Percentiles rank a stretch among this genome's conserved stretches.
Conservation (phyloP, 2,329 filamentous ascomycete genomes). For the Dactylellina drechsleri region DNA sequence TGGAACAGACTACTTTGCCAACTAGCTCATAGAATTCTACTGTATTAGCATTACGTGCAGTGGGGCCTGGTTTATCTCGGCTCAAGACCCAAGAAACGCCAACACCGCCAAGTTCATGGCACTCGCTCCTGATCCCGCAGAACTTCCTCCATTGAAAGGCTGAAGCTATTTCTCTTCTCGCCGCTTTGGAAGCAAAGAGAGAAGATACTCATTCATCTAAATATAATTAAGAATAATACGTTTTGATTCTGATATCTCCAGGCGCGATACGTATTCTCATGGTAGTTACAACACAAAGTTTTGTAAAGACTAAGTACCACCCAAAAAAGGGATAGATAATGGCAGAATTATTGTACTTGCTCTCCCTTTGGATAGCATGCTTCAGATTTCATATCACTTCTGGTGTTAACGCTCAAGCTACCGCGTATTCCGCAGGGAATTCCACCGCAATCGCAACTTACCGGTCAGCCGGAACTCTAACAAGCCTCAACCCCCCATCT, state of each 20-base stretch:
- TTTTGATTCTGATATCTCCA: neutral
- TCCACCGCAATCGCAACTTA: constrained; percentile 15
- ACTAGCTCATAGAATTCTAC: no score
- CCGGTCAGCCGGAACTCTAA: neutral
- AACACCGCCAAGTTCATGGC: neutral
- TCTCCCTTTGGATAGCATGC: neutral
- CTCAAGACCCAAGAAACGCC: neutral
- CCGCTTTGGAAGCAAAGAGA: neutral
- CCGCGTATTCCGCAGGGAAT: constrained; percentile 3
- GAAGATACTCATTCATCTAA: neutral
- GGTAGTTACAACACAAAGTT: no score
- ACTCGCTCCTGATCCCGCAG: neutral
- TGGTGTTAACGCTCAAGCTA: constrained; percentile 15
- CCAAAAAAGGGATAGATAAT: neutral
- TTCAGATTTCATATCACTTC: neutral
- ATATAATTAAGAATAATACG: neutral
- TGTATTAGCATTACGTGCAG: no score
- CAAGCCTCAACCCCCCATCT: constrained; percentile 14
- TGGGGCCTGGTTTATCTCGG: neutral
- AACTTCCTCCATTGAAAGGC: neutral
- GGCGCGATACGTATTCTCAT: no score
- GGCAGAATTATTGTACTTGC: neutral
- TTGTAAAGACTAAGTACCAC: neutral
- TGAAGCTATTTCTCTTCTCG: neutral
- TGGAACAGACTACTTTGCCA: no score